Evolutionary conservation across 495 filamentous ascomycete species (phyloP).

Genomic region (Xylaria bambusicola): DNA sequence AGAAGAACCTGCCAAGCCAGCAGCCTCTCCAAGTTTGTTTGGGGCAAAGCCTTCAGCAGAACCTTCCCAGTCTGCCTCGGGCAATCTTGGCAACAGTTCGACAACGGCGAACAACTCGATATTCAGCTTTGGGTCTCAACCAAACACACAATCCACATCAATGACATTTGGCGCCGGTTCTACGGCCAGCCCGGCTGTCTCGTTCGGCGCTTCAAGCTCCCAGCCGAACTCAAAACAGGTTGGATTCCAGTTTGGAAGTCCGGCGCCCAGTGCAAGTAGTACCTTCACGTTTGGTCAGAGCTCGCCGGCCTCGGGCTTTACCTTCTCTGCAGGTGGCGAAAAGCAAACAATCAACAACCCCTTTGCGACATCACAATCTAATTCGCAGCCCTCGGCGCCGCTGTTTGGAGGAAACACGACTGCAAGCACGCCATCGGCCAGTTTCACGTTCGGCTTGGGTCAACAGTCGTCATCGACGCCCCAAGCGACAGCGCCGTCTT

Average conservation of each 20-base stretch:
- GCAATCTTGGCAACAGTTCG: slow-evolving; percentile 22
- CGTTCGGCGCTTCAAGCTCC: slow-evolving; percentile 14
- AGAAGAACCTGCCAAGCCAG: too few relatives aligned
- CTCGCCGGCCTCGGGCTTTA: slow-evolving; percentile 36
- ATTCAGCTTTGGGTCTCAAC: slow-evolving; percentile 26
- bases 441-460: slow-evolving; percentile 38
- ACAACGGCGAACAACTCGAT: slow-evolving; percentile 17
- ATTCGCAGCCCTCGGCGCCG: slow-evolving; percentile 17
- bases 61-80: slow-evolving; percentile 21
- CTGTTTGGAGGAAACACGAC: slow-evolving; percentile 26
- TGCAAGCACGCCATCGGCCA: slow-evolving; percentile 34
- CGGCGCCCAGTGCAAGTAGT: slow-evolving; percentile 9
- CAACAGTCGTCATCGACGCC: slow-evolving; percentile 27
- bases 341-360: slow-evolving; percentile 42
- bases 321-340: slow-evolving; percentile 39
- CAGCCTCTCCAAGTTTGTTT: slow-evolving; percentile 31
- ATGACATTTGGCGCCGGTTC: slow-evolving; percentile 22
- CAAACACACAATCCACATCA: slow-evolving; percentile 15
- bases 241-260: slow-evolving; percentile 27
- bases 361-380: slow-evolving; percentile 33
- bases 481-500: slow-evolving; percentile 27
- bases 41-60: slow-evolving; percentile 34
- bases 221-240: slow-evolving; percentile 24
- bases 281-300: slow-evolving; percentile 31
- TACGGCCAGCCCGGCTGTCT: not conserved